Evolutionary conservation across 768 basidiomycete genomes (phyloP).

Genomic region (Lactarius sanguifluus): DNA sequence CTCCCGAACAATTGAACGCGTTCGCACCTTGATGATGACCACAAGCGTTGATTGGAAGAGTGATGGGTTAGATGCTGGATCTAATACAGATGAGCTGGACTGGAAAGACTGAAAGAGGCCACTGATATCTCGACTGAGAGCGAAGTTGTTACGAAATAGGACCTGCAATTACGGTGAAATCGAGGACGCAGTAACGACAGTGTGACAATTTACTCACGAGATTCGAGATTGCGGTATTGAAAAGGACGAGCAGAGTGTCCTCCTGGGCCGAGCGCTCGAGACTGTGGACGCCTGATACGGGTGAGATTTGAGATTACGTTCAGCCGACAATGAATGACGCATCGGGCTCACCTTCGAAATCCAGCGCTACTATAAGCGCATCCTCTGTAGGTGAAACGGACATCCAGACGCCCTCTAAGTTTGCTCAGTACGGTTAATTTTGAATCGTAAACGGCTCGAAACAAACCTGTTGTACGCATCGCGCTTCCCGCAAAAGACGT

Average conservation of each 20-base stretch:
- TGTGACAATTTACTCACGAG: constrained; percentile 38
- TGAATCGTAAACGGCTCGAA: neutral
- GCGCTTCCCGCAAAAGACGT: constrained; percentile 67
- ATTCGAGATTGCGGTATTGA: constrained; percentile 67
- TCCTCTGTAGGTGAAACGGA: constrained; percentile 62
- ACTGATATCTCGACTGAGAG: constrained; percentile 57
- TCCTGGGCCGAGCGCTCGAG: constrained; percentile 66
- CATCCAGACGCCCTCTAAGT: constrained; percentile 62
- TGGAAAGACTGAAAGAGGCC: constrained; percentile 65
- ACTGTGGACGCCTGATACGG: constrained; percentile 53
- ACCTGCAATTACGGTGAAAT: constrained; percentile 42
- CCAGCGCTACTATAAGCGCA: constrained; percentile 55
- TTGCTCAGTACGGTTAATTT: neutral
- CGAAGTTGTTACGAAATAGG: constrained; percentile 65
- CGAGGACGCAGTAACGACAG: neutral
- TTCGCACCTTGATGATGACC: constrained; percentile 62
- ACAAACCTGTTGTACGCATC: constrained; percentile 54
- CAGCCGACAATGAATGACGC: no score
- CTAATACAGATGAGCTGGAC: constrained; percentile 54
- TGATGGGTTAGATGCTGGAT: constrained; percentile 57
- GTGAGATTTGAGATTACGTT: neutral
- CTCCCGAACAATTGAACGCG: no score
- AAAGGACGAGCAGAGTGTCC: constrained; percentile 60
- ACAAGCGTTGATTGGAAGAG: constrained; percentile 61
- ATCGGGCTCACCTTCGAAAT: constrained; percentile 53